Evolutionary conservation across 164 flowering plant genomes (phyloP), one percentile per base, ranked within the genome.

Genomic region (Sedum album): DNA sequence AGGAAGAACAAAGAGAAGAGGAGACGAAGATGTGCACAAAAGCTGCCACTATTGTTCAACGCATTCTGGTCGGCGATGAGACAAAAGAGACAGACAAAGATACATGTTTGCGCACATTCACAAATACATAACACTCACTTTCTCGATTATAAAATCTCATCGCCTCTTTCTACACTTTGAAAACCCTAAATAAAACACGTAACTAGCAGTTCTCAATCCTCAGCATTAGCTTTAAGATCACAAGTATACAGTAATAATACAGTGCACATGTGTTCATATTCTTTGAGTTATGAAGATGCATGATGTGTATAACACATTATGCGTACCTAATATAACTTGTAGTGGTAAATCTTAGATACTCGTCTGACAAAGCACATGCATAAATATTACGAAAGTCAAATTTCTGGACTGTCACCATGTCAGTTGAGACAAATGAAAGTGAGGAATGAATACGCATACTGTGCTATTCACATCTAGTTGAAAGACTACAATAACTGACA

Each of bases 31-130:
- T 76, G 84, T 51, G 87, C 86, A 73, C 67, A 82, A 91, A 88
- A 85, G 85, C 86, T 83, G 91, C 84, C 90, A 85, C 81, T 76
- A 74, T n/a, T 21, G 60, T 83, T 88, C 82, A 88, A 85, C 81
- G 83, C 83, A 83, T 88, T 63, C 28, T 62, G 89, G 88, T 83
- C 84, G 72, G 77, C 82, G 86, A 78, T 83, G 76, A 73, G 81
- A 80, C 87, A 82, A 76, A 74, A 68, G 70, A 82, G 82, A 74
- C 73, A 81, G 75, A 53, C 14, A 23, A 3, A 53, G 28, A 53
- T 23, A 53, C 60, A 53, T 53, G 30, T 53, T 53, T 23, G 60
- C 60, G 26, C 60, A 23, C 60, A 11, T 13, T 21, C 28, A 53
- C 26, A 53, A 23, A 53, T 53, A 18, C 13, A 53, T 23, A 10